Conservation (phyloP, 129 eudicot species). For the Lactuca sativa region DNA sequence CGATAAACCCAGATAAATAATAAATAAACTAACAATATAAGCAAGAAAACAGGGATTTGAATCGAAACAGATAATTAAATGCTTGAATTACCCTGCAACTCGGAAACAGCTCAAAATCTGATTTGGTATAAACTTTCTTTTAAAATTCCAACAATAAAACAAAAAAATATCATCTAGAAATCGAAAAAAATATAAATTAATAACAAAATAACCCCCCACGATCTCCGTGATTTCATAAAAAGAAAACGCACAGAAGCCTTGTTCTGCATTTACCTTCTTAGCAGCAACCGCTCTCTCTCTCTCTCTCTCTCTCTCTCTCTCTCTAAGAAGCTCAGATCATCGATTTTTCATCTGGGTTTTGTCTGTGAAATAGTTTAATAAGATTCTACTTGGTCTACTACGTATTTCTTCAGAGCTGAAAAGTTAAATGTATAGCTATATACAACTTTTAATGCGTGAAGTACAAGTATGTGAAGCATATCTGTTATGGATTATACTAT, state of each 20-base stretch:
- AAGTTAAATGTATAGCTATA: background rate
- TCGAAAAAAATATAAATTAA: background rate
- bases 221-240: constrained; percentile 37
- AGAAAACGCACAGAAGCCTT: constrained; percentile 3
- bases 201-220: constrained; percentile 18
- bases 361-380: constrained; percentile 5
- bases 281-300: constrained; percentile 30
- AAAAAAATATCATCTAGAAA: background rate
- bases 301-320: constrained; percentile 8
- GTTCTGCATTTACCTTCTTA: constrained; percentile 26
- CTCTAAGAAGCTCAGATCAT: constrained; percentile 27
- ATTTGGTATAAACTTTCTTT: constrained; percentile 16
- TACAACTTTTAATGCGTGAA: background rate
- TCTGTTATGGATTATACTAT: background rate
- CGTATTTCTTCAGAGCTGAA: background rate
- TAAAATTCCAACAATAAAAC: constrained; percentile 2
- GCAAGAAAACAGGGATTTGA: constrained; percentile 3
- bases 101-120: background rate
- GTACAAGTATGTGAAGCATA: background rate
- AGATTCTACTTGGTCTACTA: background rate
- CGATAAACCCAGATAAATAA: background rate
- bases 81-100: constrained; percentile 15
- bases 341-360: constrained; percentile 30
- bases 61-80: constrained; percentile 4
- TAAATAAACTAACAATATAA: background rate